Base-by-base conservation (phyloP, 768 basidiomycete species). In the Leccinum boreale region DNA sequence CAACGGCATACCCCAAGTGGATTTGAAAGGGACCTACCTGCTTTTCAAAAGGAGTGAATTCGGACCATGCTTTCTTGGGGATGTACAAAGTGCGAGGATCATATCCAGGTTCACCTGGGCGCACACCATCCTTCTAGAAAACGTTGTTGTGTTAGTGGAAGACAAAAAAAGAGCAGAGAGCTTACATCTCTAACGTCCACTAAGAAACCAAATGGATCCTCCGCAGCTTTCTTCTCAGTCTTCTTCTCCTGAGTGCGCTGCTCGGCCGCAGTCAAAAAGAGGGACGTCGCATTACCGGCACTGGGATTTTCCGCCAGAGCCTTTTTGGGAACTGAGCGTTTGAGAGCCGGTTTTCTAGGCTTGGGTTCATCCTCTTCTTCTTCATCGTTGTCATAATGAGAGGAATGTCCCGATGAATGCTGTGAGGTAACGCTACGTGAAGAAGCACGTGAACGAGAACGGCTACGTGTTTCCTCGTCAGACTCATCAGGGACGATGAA, bases 41-140 rank as follows among this genome's bases (percentile, higher is more conserved):
- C 65, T 86, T 94, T 75, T 99, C 97, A 68, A 99, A 99, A 0
- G 95, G 94, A 2, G 94, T 96, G 66, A 99, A 96, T 0, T 78
- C 77, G 26, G 78, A 77, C 93, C 94, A 96, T 0, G 86, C 85
- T 45, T 76, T 80, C 28, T 80, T 72, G 0, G 95, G 95, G 53
- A 99, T 82, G 67, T 81, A 83, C 31, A 98, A 72, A 0, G 97
- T 97, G 50, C 95, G 79, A 6, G 92, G 92, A 66, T 99, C 96
- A 65, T 98, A 98, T 14, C 87, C 84, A 0, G 89, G 85, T 60
- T 96, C 83, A n/a, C 83, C 85, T 24, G 92, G 91, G 55, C 81
- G 77, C 51, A 83, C 78, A 1, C 86, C 83, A 63, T 97, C 92
- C 79, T 89, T 94, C 92, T 94, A 62, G 10, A 51, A 35, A 42